Evolutionary conservation across 805 yeast species (phyloP), one percentile per base, ranked within the genome.

Genomic region (Tetrapisispora namnaoensis): DNA sequence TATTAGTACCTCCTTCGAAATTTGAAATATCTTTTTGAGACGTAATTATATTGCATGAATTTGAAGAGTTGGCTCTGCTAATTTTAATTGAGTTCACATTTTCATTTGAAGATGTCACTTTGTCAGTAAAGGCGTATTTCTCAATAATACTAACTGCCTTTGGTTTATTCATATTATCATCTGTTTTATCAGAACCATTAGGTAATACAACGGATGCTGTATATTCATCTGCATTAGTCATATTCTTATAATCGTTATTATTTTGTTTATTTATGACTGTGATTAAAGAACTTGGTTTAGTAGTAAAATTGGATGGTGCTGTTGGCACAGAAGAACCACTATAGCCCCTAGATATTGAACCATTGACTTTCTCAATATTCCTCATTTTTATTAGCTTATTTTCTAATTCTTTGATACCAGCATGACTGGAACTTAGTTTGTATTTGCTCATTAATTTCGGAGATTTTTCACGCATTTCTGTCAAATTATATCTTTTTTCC

Each of bases 321-420:
- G 51, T 52, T 3, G 66, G 66, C 3, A 58, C 60, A 5, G 68
- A 61, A 11, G 67, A 61, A 2, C 69, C 69, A 53, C 69, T 65
- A 45, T 63, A 65, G 4, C 63, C 61, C 54, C 62, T 51, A 28
- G 16, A 16, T 37, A 14, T 17, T 9, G 20, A 9, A 2, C 22
- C 18, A 8, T 24, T 32, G 4, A n/a, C 4, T n/a, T 11, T 35
- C 6, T 17, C 17, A 16, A 27, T 18, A 20, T 20, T n/a, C 13
- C 34, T 22, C 24, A 3, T 32, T 20, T 34, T 24, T 10, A 21
- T 39, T 11, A 27, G n/a, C 10, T 17, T 20, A 21, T 44, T 49
- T 42, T 59, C 61, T 22, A 57, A 40, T 35, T 53, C 59, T 2
- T 51, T 42, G 28, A 55, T 35, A 17, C 42, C 34, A 16, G 32